These are phyloP conservation scores for Alternaria novae-zelandiae DNA, from an alignment of 2,329 filamentous ascomycete genomes.

Conservation along the genomic window DNA sequence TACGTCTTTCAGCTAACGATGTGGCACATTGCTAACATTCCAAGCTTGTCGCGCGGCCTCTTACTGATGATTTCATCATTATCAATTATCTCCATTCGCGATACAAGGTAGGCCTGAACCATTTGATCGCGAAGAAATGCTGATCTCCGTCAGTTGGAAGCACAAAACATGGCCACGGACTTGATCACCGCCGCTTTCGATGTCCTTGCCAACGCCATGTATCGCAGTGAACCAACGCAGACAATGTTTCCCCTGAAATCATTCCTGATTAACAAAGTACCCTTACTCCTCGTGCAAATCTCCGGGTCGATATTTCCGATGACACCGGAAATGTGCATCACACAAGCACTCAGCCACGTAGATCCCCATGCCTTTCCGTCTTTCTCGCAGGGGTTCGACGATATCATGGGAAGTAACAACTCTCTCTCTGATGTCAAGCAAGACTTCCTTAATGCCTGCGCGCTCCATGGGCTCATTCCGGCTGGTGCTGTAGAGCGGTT, in stretches of 20 bases:
- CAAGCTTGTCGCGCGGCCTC: slow-evolving; percentile 80
- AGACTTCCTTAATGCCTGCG: slow-evolving; percentile 89
- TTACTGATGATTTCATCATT: slow-evolving; percentile 80
- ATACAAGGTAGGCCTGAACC: slow-evolving; percentile 68
- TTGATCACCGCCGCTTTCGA: slow-evolving; percentile 90
- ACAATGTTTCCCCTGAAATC: slow-evolving; percentile 78
- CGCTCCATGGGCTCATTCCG: slow-evolving; percentile 82
- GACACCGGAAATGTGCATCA: slow-evolving; percentile 69
- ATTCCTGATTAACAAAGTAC: slow-evolving; percentile 80
- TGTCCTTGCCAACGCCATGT: slow-evolving; percentile 83
- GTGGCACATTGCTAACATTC: slow-evolving; percentile 39
- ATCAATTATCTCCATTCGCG: slow-evolving; percentile 83
- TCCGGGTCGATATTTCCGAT: slow-evolving; percentile 64
- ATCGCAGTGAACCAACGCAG: slow-evolving; percentile 67
- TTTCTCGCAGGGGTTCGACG: slow-evolving; percentile 68
- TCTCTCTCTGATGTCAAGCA: slow-evolving; percentile 72
- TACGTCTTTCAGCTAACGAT: slow-evolving; percentile 52
- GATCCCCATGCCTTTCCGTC: slow-evolving; percentile 69
- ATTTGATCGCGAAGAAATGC: slow-evolving; percentile 11
- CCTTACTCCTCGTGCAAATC: slow-evolving; percentile 65
- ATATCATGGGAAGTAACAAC: slow-evolving; percentile 60
- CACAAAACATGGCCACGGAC: slow-evolving; percentile 78
- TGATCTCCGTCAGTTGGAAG: slow-evolving; percentile 66
- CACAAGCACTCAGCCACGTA: slow-evolving; percentile 68
- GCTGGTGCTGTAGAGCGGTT: slow-evolving; percentile 79